These are phyloP conservation scores for Erysimum pusillum DNA, from an alignment of 441 rosid species.

Conservation along the genomic window DNA sequence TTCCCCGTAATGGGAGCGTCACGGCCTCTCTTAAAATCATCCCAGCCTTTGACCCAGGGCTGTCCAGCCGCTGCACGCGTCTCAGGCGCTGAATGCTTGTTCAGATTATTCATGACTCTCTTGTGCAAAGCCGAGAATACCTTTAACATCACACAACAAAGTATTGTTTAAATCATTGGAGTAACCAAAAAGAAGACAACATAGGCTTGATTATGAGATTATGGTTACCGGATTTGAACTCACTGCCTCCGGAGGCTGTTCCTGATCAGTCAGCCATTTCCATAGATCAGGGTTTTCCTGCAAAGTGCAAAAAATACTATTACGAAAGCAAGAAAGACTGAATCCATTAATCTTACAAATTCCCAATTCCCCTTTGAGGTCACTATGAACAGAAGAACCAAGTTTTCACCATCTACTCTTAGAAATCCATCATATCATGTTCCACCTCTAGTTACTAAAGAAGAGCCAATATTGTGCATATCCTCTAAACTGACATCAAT, in stretches of 20 bases:
- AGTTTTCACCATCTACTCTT: slow-evolving; percentile 5
- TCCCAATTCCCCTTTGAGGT: not conserved
- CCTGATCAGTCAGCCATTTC: slow-evolving; percentile 93
- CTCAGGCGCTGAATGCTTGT: slow-evolving; percentile 49
- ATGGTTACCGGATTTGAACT: slow-evolving; percentile 70
- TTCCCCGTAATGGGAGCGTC: slow-evolving; percentile 48
- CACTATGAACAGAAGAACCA: slow-evolving; percentile 12
- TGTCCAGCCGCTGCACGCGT: slow-evolving; percentile 51
- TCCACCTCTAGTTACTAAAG: not conserved
- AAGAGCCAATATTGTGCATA: not conserved
- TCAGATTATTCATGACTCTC: slow-evolving; percentile 61
- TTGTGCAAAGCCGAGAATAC: slow-evolving; percentile 76
- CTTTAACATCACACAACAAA: slow-evolving; percentile 45
- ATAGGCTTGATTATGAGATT: not conserved
- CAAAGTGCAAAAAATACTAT: slow-evolving; percentile 12
- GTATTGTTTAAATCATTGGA: not conserved
- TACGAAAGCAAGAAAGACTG: not conserved
- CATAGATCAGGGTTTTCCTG: slow-evolving; percentile 96
- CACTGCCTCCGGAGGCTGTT: slow-evolving; percentile 84
- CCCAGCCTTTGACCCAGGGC: slow-evolving; percentile 54
- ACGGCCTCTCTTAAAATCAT: slow-evolving; percentile 53
- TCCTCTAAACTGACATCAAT: not conserved
- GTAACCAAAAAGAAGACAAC: not conserved
- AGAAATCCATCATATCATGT: not conserved
- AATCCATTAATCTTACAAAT: not conserved